Base-by-base conservation (phyloP, 2,329 filamentous ascomycete genomes). In the Emergomyces africanus region DNA sequence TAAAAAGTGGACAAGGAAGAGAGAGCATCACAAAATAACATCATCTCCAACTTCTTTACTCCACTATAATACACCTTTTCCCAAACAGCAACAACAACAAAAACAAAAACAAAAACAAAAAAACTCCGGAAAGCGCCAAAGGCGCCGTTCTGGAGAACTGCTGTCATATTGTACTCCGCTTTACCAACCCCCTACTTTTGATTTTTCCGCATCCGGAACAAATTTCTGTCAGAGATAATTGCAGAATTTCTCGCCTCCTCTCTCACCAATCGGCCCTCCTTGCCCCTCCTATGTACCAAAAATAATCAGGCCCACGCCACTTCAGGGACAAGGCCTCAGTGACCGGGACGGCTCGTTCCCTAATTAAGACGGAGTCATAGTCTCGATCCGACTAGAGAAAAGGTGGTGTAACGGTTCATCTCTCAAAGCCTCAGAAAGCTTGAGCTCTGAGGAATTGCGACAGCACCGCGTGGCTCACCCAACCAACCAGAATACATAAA, bases 381-480 rank as follows among this genome's bases (percentile, higher is more conserved):
- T 44, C 37, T 55, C 53, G 53, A 55, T 41, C 23, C 37, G 15
- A 39, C 35, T 14, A 25, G 54, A 56, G 35, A 30, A 42, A 30
- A 2, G 5, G 55, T 57, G 42, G 55, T 49, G 55, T 57, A 57
- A 57, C 42, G 55, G 55, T 49, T 57, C 55, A 18, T 46, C 39
- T 48, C 25, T 49, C 48, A n/a, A n/a, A 37, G 2, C 42, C 55
- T 30, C 54, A 46, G 41, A 30, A 39, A 57, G 50, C 50, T 57
- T 41, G 44, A 50, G 57, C 33, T 53, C 46, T 58, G 57, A 53
- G 57, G 57, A 58, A 58, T 58, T n/a, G 57, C 37, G 15, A 44
- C 14, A 42, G 37, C 23, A 44, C 18, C 53, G 9, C 37, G 10
- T 2, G 28, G 37, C 53, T 55, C n/a, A n/a, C n/a, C 37, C 53